Evolutionary conservation across 2,329 filamentous ascomycete genomes (phyloP), one percentile per base, ranked within the genome.

Genomic region (Nakataea oryzae): DNA sequence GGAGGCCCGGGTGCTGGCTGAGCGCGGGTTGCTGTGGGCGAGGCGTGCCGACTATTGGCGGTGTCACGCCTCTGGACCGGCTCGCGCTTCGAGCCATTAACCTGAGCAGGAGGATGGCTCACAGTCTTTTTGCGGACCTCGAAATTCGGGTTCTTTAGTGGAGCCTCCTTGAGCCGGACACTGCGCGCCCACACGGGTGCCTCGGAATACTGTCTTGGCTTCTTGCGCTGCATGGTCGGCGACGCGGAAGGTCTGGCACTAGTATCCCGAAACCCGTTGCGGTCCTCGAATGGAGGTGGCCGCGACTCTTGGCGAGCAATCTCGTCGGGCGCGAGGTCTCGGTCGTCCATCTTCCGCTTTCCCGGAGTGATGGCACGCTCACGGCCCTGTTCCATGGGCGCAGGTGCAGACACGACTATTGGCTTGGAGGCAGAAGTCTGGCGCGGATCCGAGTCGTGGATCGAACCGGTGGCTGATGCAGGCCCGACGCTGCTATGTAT

Each of bases 171-270:
- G 8, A 27, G 29, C 27, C 60, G 70, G 67, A 60, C 13, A 9
- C 70, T 76, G 62, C 78, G 77, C 0, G 81, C 82, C 81, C 81
- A 85, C 1, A 77, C 63, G 0, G 82, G 82, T 8, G 74, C 69
- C 11, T 73, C 70, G 26, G 68, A 65, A 57, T 78, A 75, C 34
- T 69, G 68, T 30, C 68, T 67, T 50, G 76, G 75, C 64, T 72
- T 81, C 66, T 75, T 82, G 54, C 71, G 72, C 11, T 54, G 26
- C 24, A 54, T 28, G 6, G 32, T 21, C 8, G 29, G 63, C 64
- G 70, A 63, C 61, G 66, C 65, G 56, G 64, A 57, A 27, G 66
- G 64, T 65, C 67, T 59, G 63, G 64, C 62, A 58, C 64, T 55
- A 56, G 58, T 57, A 57, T 54, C 60, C 60, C 71, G 68, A 61